These are phyloP conservation scores for Tricholoma terreum DNA, from an alignment of 768 basidiomycete genomes.

Conservation along the genomic window DNA sequence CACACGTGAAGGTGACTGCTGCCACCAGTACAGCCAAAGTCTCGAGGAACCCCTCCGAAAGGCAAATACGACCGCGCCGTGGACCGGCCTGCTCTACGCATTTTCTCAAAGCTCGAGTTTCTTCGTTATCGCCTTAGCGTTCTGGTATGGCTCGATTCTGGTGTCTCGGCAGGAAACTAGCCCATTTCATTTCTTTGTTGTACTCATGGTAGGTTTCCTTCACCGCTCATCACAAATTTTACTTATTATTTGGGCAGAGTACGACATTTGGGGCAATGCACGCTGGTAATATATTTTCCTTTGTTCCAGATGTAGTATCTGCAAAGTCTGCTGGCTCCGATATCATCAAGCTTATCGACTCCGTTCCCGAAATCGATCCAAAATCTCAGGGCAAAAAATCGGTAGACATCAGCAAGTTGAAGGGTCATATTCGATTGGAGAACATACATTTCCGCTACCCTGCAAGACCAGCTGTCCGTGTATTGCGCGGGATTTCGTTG, in stretches of 20 bases:
- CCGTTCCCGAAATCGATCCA: constrained; percentile 74
- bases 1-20: constrained; percentile 82
- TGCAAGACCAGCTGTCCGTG: constrained; percentile 76
- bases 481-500: constrained; percentile 73
- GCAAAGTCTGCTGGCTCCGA: constrained; percentile 75
- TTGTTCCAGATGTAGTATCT: constrained; percentile 86
- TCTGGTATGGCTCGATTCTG: constrained; percentile 70
- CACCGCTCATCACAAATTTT: too few relatives aligned
- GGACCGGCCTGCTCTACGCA: constrained; percentile 66
- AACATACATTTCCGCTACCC: constrained; percentile 89
- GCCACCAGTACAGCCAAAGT: constrained; percentile 59
- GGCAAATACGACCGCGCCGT: constrained; percentile 64
- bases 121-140: constrained; percentile 83
- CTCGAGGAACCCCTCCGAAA: constrained; percentile 66
- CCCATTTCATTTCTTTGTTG: constrained; percentile 74
- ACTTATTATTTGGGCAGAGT: too few relatives aligned
- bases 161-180: constrained; percentile 51
- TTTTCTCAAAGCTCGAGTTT: constrained; percentile 63
- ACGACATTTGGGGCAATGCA: constrained; percentile 80
- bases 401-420: constrained; percentile 40
- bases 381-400: constrained; percentile 62
- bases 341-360: constrained; percentile 75
- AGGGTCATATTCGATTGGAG: constrained; percentile 72
- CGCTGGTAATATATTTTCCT: constrained; percentile 79
- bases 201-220: constrained; percentile 60